A percentile compares a stretch with the other conserved stretches of the same genome.
Conservation (phyloP, 352 stramenopile species). For the Blastocystis sp. region DNA sequence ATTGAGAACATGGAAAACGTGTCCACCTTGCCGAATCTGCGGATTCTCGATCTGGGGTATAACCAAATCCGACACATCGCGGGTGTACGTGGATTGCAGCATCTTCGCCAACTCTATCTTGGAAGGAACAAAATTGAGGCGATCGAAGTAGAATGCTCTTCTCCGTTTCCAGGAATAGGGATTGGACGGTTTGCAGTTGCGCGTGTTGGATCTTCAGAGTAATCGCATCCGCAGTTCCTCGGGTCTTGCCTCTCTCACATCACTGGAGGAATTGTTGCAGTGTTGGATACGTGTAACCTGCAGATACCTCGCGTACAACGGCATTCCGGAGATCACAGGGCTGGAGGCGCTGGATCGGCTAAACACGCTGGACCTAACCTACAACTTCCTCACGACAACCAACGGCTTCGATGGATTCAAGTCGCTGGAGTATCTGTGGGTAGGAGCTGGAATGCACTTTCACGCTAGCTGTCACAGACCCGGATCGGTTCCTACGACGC, state of each 20-base stretch:
- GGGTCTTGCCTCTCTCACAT: conserved; percentile 3
- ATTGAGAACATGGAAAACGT: conserved; percentile 65
- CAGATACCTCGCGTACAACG: conserved; percentile 67
- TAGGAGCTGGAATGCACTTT: not conserved
- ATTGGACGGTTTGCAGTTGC: conserved; percentile 30
- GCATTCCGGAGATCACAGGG: conserved; percentile 12
- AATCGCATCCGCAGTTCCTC: conserved; percentile 53
- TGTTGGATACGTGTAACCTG: not conserved
- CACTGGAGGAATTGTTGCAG: conserved; percentile 36
- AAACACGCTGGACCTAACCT: conserved; percentile 61
- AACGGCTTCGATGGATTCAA: conserved; percentile 23
- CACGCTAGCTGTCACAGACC: conserved; percentile 51
- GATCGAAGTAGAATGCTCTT: not conserved
- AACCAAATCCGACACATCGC: conserved; percentile 63
- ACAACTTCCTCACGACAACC: conserved; percentile 53
- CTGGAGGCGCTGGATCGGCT: conserved; percentile 18
- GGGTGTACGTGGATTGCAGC: conserved; percentile 1
- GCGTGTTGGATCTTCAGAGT: conserved; percentile 55
- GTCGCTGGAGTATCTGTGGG: conserved; percentile 61
- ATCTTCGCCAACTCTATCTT: conserved; percentile 41
- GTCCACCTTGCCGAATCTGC: conserved; percentile 4
- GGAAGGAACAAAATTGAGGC: conserved; percentile 67
- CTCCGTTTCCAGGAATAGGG: not conserved
- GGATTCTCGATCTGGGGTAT: conserved; percentile 63
- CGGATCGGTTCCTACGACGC: conserved; percentile 23